These are phyloP conservation scores for Hypsizygus marmoreus DNA, from an alignment of 768 basidiomycete species.

Conservation along the genomic window DNA sequence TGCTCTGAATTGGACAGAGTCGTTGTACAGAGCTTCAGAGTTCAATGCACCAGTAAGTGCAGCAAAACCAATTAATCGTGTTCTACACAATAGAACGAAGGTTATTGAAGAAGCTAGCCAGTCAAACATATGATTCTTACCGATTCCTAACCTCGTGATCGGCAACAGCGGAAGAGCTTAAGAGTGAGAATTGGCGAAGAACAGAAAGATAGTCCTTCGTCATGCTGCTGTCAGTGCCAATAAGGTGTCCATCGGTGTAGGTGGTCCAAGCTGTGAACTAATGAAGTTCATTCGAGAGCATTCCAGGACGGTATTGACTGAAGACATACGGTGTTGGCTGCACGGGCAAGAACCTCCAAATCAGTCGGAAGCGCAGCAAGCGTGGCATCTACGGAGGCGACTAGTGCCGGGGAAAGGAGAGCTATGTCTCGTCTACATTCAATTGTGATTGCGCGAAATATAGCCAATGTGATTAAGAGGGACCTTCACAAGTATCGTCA, in stretches of 20 bases:
- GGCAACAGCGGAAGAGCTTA: constrained; percentile 52
- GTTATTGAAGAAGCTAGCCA: background rate
- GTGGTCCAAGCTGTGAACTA: constrained; percentile 93
- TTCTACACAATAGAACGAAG: constrained; percentile 43
- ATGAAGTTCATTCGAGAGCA: constrained; percentile 1
- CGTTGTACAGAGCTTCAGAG: constrained; percentile 82
- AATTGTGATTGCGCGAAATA: constrained; percentile 77
- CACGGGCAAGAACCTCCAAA: constrained; percentile 73
- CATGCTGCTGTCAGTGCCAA: constrained; percentile 73
- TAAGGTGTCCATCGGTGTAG: constrained; percentile 82
- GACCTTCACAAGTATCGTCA: constrained; percentile 42
- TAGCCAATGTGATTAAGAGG: constrained; percentile 80
- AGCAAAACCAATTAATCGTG: constrained; percentile 83
- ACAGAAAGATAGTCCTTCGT: constrained; percentile 72
- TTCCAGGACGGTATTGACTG: background rate
- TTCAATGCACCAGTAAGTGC: constrained; percentile 79
- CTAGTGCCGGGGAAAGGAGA: constrained; percentile 68
- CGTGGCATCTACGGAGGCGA: constrained; percentile 63
- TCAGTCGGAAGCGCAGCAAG: constrained; percentile 60
- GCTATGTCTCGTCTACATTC: constrained; percentile 87
- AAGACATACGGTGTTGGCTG: constrained; percentile 74
- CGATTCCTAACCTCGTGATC: constrained; percentile 79
- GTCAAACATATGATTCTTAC: constrained; percentile 34
- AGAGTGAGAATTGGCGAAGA: constrained; percentile 62
- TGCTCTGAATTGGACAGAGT: constrained; percentile 66